These are phyloP conservation scores for Aspergillus nomiae DNA, from an alignment of 2,329 filamentous ascomycete genomes.

Conservation along the genomic window DNA sequence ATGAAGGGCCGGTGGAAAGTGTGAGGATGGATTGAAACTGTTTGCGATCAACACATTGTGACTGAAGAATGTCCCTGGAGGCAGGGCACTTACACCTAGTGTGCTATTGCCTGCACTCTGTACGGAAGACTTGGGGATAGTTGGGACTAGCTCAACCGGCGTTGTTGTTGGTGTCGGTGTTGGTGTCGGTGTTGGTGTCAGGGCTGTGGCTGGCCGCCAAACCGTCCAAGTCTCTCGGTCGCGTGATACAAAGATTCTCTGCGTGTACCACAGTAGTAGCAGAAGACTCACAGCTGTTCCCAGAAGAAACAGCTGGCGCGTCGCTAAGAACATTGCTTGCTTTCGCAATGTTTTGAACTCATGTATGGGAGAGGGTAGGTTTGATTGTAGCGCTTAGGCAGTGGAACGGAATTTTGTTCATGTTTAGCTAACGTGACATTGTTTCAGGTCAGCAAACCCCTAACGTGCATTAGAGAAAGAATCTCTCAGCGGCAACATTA, in stretches of 20 bases:
- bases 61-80: not conserved
- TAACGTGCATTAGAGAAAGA: not conserved
- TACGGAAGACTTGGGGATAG: not conserved
- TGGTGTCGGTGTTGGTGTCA: not conserved
- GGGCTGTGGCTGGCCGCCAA: not conserved
- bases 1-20: conserved; percentile 35
- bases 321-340: not conserved
- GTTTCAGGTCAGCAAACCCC: too few species aligned
- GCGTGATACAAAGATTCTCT: not conserved
- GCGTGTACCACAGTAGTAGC: not conserved
- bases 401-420: not conserved
- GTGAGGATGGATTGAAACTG: conserved; percentile 33
- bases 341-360: not conserved
- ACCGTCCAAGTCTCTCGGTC: not conserved
- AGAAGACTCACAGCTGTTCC: not conserved
- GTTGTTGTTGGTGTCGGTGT: not conserved
- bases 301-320: not conserved
- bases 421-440: not conserved
- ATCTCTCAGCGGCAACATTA: not conserved
- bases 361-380: not conserved
- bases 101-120: not conserved
- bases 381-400: not conserved
- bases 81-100: conserved; percentile 1
- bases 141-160: not conserved
- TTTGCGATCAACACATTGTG: not conserved